A percentile compares a stretch with the other conserved stretches of the same genome.
These are phyloP conservation scores for Alternaria tenuissima DNA, from an alignment of 2,329 filamentous ascomycete genomes.

Conservation along the genomic window DNA sequence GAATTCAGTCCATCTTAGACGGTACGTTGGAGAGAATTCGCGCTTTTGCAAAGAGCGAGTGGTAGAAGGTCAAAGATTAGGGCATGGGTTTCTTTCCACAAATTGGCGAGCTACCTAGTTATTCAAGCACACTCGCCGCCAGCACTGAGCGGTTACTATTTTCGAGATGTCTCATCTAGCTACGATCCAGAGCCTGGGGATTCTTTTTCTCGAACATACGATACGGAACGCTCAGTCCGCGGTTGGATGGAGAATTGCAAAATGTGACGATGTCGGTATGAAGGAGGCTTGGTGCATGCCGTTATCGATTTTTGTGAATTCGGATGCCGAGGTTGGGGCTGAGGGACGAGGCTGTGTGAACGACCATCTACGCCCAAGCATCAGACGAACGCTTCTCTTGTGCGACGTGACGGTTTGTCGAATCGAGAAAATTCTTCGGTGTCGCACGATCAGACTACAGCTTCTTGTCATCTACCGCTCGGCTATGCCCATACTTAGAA, in stretches of 20 bases:
- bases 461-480: conserved; percentile 11
- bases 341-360: conserved; percentile 25
- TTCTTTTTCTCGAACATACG: conserved; percentile 47
- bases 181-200: conserved; percentile 37
- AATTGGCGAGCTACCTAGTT: neutral
- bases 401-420: conserved; percentile 11
- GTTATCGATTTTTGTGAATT: conserved; percentile 14
- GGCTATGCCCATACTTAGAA: conserved; percentile 28
- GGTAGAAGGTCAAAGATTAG: neutral
- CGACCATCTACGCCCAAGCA: conserved; percentile 13
- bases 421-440: conserved; percentile 1
- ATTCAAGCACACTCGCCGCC: conserved; percentile 28
- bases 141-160: conserved; percentile 55
- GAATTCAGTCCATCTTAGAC: neutral
- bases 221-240: conserved; percentile 53
- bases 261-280: conserved; percentile 26
- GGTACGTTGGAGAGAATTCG: neutral
- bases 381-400: conserved; percentile 18
- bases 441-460: conserved; percentile 5
- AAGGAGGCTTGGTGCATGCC: conserved; percentile 20
- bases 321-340: conserved; percentile 31
- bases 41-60: neutral
- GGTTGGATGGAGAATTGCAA: conserved; percentile 53
- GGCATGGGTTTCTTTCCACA: neutral
- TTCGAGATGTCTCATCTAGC: conserved; percentile 53